phyloP scores from a whole-genome alignment of 305 asterid genomes.

The Lippia alba region DNA sequence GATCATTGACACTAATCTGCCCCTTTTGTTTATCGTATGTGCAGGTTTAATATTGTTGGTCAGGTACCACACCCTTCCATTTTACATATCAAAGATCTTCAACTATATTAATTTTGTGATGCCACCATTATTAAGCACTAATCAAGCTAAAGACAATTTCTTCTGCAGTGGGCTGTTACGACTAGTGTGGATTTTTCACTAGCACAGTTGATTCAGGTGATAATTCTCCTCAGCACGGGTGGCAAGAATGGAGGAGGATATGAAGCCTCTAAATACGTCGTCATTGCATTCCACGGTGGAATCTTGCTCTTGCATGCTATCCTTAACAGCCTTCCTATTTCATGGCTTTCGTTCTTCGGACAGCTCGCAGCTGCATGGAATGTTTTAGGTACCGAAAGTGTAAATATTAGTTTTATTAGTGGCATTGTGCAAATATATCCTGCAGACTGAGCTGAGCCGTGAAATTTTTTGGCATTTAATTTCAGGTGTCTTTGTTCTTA shows the following conservation, averaged over 20 bases:
- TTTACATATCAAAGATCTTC: constrained; percentile 31
- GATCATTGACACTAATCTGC: constrained; percentile 14
- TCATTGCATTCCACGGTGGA: constrained; percentile 75
- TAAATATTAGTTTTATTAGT: neutral
- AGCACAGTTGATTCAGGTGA: constrained; percentile 88
- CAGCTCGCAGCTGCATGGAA: constrained; percentile 96
- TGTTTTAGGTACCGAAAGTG: constrained; percentile 57
- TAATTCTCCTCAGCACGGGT: constrained; percentile 87
- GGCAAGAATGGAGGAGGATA: constrained; percentile 90
- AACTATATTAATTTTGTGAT: constrained; percentile 11
- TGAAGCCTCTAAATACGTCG: constrained; percentile 77
- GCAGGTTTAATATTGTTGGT: constrained; percentile 97
- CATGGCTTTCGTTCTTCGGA: constrained; percentile 76
- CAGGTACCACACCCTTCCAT: constrained; percentile 60
- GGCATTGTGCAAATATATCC: neutral
- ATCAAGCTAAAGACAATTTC: constrained; percentile 30
- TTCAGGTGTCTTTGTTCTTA: constrained; percentile 90
- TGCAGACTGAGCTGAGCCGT: constrained; percentile 11
- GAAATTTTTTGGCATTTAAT: constrained; percentile 7
- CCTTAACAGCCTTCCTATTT: constrained; percentile 84
- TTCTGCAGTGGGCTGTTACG: constrained; percentile 95
- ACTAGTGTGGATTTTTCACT: constrained; percentile 85
- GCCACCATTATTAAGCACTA: constrained; percentile 27
- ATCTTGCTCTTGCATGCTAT: constrained; percentile 72
- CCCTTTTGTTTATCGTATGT: constrained; percentile 31